Percentiles rank a stretch among this genome's conserved stretches.
phyloP scores from a whole-genome alignment of 2,329 filamentous ascomycete species.

The Blastomyces parvus region DNA sequence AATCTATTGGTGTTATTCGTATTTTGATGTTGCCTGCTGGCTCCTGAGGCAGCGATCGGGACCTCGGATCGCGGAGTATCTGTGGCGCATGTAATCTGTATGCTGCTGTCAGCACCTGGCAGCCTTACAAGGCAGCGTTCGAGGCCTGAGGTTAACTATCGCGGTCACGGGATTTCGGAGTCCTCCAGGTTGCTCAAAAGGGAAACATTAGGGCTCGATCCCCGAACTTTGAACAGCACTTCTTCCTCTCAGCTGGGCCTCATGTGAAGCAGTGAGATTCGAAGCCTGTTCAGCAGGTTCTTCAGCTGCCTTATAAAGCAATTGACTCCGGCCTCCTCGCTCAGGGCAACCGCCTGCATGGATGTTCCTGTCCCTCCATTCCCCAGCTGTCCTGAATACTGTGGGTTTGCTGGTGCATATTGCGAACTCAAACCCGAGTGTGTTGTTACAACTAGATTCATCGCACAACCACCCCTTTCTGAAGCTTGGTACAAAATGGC shows the following conservation, averaged over 20 bases:
- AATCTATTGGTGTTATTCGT: not conserved
- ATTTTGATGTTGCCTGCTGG: not conserved
- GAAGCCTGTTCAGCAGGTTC: conserved; percentile 6
- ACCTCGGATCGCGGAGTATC: not conserved
- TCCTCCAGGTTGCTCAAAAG: not conserved
- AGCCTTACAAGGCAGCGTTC: not conserved
- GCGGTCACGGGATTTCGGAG: not conserved
- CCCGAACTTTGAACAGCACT: not conserved
- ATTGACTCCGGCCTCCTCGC: not conserved
- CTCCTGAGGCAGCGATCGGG: not conserved
- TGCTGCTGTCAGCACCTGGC: not conserved
- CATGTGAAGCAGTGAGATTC: not conserved
- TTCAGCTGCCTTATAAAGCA: conserved; percentile 7
- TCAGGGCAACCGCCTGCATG: not conserved
- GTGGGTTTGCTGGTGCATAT: conserved; percentile 3
- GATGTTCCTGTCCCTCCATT: conserved; percentile 1
- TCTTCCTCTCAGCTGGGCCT: not conserved
- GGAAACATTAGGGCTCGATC: not conserved
- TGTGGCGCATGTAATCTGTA: not conserved
- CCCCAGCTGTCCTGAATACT: conserved; percentile 3
- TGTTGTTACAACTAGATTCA: conserved; percentile 3
- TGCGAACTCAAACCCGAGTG: conserved; percentile 3
- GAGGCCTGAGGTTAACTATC: not conserved
- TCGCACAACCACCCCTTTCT: conserved; percentile 2
- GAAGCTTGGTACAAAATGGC: not conserved